Base-by-base conservation (phyloP, 345 rosid species). In the Dipteronia sinensis region DNA sequence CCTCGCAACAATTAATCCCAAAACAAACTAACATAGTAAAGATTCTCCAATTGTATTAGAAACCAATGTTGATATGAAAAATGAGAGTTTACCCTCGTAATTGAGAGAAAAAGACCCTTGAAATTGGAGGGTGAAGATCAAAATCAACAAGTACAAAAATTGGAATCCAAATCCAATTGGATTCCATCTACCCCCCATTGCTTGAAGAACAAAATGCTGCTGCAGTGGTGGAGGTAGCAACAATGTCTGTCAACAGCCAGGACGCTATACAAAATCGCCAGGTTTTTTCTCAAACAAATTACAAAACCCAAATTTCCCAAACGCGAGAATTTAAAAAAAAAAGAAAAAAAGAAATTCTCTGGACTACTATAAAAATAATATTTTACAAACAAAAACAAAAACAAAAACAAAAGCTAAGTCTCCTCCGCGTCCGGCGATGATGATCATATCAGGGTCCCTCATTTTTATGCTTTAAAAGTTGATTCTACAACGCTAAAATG, bases 111-210 rank as follows among this genome's bases (percentile, higher is more conserved):
- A 78, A 49, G 89, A 91, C 29, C 84, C 81, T 47, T 80, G 81
- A 87, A 88, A 77, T 63, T 79, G 77, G 76, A 89, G 81, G 69
- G 75, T 67, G 56, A 86, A 63, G 76, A 88, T 81, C 74, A 89
- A 84, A 81, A 88, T 80, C 80, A 88, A 77, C 76, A 86, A 82
- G 83, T 82, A 83, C 49, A 87, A 85, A 73, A 89, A 83, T 55
- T 85, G 90, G 88, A 88, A 87, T 76, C 89, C 88, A 76, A 78
- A 87, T 76, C 88, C 88, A 76, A 77, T 75, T 29, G 89, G 88
- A 78, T 85, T 89, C 97, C 98, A 89, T 90, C 90, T 86, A 84
- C 78, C 89, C 83, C 89, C 91, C 98, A 93, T 92, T 75, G 87
- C 86, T 86, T 78, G 82, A 76, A 67, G 72, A 68, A 81, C 85